A percentile compares a stretch with the other conserved stretches of the same genome.
Conservation (phyloP, 768 basidiomycete genomes). For the Pulveroboletus sp. region DNA sequence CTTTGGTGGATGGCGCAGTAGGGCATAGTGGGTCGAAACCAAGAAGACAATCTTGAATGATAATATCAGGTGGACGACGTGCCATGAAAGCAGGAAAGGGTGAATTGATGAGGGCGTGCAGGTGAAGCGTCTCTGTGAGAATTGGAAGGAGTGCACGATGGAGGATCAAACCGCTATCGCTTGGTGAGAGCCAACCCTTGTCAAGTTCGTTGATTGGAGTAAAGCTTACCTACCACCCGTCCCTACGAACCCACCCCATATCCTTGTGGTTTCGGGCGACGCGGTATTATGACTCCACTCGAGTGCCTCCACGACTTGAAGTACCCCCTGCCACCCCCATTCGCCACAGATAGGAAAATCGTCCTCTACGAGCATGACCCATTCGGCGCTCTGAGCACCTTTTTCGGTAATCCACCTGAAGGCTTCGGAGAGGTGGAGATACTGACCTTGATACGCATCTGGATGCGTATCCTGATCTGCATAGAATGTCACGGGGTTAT, state of each 20-base stretch:
- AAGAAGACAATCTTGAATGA: conserved; percentile 43
- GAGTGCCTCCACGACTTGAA: conserved; percentile 32
- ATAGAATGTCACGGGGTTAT: conserved; percentile 22
- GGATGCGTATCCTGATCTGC: conserved; percentile 31
- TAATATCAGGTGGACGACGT: conserved; percentile 36
- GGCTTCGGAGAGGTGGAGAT: conserved; percentile 42
- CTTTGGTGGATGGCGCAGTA: conserved; percentile 7
- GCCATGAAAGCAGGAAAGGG: conserved; percentile 26
- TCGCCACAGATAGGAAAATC: conserved; percentile 42
- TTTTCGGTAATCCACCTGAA: conserved; percentile 34
- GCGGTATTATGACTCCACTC: conserved; percentile 16
- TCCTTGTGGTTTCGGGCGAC: conserved; percentile 13
- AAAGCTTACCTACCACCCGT: conserved; percentile 39
- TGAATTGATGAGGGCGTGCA: conserved; percentile 29
- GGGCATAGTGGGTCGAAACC: conserved; percentile 39
- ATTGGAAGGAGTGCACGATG: conserved; percentile 36
- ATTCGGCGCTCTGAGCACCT: conserved; percentile 29
- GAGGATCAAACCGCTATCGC: conserved; percentile 39
- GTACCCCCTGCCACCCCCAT: conserved; percentile 34
- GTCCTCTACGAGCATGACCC: conserved; percentile 44
- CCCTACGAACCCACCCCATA: conserved; percentile 39
- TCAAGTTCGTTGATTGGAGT: neutral
- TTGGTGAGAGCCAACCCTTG: neutral
- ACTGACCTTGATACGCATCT: conserved; percentile 29
- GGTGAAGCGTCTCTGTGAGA: conserved; percentile 29